Base-by-base conservation (phyloP, 2,329 filamentous ascomycete species). In the Mycocentrospora acerina region DNA sequence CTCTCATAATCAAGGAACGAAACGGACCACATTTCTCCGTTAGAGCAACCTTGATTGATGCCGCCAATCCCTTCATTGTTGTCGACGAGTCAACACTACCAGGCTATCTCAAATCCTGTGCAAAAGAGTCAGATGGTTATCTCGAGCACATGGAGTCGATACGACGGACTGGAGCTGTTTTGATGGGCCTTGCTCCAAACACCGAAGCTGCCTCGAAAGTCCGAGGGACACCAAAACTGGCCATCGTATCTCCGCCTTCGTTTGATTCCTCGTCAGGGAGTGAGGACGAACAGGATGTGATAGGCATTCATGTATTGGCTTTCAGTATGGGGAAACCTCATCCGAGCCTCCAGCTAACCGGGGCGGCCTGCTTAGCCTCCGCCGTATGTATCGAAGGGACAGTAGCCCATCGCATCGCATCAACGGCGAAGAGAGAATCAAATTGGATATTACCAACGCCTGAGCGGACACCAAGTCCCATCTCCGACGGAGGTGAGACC, bases 41-140 rank as follows among this genome's bases (percentile, higher is more conserved):
- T 1, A 48, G 58, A 4, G 76, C 71, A 0, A 83, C 79, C 1
- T 75, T 82, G 16, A 73, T 83, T 2, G 82, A 85, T 45, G 78
- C 78, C 0, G 77, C 76, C 1, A 85, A 85, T 50, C 82, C 82
- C 0, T 80, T 80, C 34, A 72, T 82, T 4, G 83, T 85, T 47
- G 67, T 85, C 0, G 59, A 71, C n/a, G 69, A 71, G 4, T 66
- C 68, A 6, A 67, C 81, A 24, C 69, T 74, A 0, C 80, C 81
- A 0, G 67, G 75, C 13, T 66, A 71, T 13, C 71, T 83, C 8
- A 72, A 78, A 11, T 32, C 32, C 8, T 40, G 39, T 8, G 42
- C 33, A 10, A 65, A 67, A 2, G 60, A 83, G 2, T 64, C 77
- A 5, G 16, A 47, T 0, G 68, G 66, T 1, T 59, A 51, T 8